Percentiles rank a stretch among this genome's conserved stretches.
phyloP scores from a whole-genome alignment of 1,284 basidiomycete genomes.

The Schizopora paradoxa region DNA sequence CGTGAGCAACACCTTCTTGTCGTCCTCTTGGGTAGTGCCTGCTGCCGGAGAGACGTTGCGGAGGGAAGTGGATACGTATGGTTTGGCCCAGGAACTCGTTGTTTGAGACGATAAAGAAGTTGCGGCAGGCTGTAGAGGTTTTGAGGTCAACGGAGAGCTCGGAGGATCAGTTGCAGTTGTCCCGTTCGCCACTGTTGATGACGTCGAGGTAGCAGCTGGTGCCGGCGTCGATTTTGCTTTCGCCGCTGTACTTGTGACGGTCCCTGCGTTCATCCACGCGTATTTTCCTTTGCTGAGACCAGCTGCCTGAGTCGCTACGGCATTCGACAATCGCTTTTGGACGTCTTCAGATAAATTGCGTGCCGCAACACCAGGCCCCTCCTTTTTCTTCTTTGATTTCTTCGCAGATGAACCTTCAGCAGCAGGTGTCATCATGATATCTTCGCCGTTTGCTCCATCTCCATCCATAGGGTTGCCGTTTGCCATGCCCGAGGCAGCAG shows the following conservation, averaged over 20 bases:
- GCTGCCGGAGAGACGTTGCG: slow-evolving; percentile 23
- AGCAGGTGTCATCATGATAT: slow-evolving; percentile 29
- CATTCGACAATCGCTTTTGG: slow-evolving; percentile 83
- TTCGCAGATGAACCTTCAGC: slow-evolving; percentile 53
- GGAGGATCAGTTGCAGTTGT: slow-evolving; percentile 23
- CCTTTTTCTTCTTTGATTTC: slow-evolving; percentile 75
- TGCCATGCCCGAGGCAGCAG: slow-evolving; percentile 33
- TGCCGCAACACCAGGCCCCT: slow-evolving; percentile 77
- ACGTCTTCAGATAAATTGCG: slow-evolving; percentile 86
- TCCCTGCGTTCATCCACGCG: slow-evolving; percentile 77
- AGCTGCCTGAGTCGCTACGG: slow-evolving; percentile 81
- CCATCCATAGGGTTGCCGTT: slow-evolving; percentile 32
- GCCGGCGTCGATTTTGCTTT: slow-evolving; percentile 38
- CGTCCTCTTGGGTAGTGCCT: slow-evolving; percentile 30
- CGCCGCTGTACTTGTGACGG: slow-evolving; percentile 35
- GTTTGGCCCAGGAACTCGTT: slow-evolving; percentile 52
- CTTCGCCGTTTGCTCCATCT: slow-evolving; percentile 25
- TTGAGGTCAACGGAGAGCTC: slow-evolving; percentile 26
- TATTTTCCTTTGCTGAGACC: slow-evolving; percentile 71
- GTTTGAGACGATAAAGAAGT: slow-evolving; percentile 27
- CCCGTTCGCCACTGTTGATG: slow-evolving; percentile 22
- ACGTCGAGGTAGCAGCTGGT: slow-evolving; percentile 24
- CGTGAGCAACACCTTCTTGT: slow-evolving; percentile 55
- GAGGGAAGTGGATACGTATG: slow-evolving; percentile 49
- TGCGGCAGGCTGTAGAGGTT: too few species aligned